Percentiles rank a stretch among this genome's conserved stretches.
Conservation (phyloP, 2,329 filamentous ascomycete species). For the Setomelanomma holmii region DNA sequence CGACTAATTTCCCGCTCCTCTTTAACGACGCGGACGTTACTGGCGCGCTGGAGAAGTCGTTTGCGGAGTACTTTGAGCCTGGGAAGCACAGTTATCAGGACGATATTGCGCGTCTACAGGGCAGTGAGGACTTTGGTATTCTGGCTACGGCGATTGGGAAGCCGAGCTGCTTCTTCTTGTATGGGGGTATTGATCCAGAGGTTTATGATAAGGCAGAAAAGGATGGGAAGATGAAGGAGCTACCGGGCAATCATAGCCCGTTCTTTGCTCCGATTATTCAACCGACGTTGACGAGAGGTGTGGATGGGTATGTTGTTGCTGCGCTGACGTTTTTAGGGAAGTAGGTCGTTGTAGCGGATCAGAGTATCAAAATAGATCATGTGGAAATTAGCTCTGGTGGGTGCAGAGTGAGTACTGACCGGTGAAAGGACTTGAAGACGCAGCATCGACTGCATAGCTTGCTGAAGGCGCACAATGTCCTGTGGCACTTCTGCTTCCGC, state of each 20-base stretch:
- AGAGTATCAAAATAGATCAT: too few relatives aligned
- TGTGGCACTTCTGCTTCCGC: too few relatives aligned
- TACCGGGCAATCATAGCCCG: slow-evolving; percentile 67
- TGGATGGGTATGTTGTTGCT: slow-evolving; percentile 59
- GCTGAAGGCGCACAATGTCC: too few relatives aligned
- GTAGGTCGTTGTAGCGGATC: too few relatives aligned
- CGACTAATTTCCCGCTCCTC: slow-evolving; percentile 55
- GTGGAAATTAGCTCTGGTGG: too few relatives aligned
- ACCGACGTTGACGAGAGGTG: slow-evolving; percentile 62
- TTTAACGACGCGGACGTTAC: slow-evolving; percentile 60
- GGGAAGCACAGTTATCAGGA: slow-evolving; percentile 42
- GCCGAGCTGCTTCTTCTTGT: slow-evolving; percentile 64
- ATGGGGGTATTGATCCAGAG: slow-evolving; percentile 61
- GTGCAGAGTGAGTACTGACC: too few relatives aligned
- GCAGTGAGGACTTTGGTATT: slow-evolving; percentile 66
- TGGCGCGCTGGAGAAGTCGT: slow-evolving; percentile 51
- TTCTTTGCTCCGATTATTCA: slow-evolving; percentile 66
- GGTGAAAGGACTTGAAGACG: too few relatives aligned
- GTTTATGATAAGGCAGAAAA: slow-evolving; percentile 59
- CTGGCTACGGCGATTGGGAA: slow-evolving; percentile 58
- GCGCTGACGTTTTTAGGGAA: slow-evolving; percentile 57
- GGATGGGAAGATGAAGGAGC: slow-evolving; percentile 56
- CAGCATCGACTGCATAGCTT: too few relatives aligned
- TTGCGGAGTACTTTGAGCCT: slow-evolving; percentile 55
- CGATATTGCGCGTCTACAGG: slow-evolving; percentile 52